Conservation (phyloP, 1,284 basidiomycete genomes). For the Bjerkandera adusta region DNA sequence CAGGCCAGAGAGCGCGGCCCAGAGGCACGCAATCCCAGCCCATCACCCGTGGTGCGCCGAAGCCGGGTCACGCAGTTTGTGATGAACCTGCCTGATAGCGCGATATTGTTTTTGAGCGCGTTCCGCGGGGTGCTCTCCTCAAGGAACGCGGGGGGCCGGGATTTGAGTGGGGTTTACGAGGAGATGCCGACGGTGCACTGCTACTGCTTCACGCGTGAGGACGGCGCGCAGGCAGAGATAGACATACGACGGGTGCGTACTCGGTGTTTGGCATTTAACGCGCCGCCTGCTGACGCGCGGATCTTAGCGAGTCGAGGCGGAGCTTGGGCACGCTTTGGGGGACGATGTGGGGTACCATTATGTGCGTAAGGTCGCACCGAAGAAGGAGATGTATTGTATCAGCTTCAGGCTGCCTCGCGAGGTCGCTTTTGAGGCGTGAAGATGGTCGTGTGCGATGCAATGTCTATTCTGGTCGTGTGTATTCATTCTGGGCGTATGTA, state of each 20-base stretch:
- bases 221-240: slow-evolving; percentile 58
- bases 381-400: slow-evolving; percentile 99
- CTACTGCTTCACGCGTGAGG: slow-evolving; percentile 95
- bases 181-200: slow-evolving; percentile 90
- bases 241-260: slow-evolving; percentile 79
- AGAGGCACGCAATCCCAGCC: slow-evolving; percentile 1
- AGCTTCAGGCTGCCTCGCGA: slow-evolving; percentile 80
- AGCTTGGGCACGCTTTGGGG: slow-evolving; percentile 57
- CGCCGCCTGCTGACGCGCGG: neutral
- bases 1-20: slow-evolving; percentile 1
- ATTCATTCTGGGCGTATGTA: neutral
- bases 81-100: slow-evolving; percentile 96
- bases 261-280: neutral
- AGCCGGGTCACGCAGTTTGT: slow-evolving; percentile 82
- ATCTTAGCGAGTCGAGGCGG: slow-evolving; percentile 69
- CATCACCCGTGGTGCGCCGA: slow-evolving; percentile 34
- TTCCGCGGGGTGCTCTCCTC: slow-evolving; percentile 71
- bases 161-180: slow-evolving; percentile 47
- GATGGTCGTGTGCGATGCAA: neutral
- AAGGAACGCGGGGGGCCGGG: slow-evolving; percentile 32
- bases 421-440: slow-evolving; percentile 41
- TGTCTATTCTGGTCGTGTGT: neutral
- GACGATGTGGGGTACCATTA: slow-evolving; percentile 64
- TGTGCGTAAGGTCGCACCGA: slow-evolving; percentile 93
- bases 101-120: slow-evolving; percentile 87